Percentiles rank a stretch among this genome's conserved stretches.
phyloP scores from a whole-genome alignment of 2,329 filamentous ascomycete genomes.

The Botrytis paeoniae region DNA sequence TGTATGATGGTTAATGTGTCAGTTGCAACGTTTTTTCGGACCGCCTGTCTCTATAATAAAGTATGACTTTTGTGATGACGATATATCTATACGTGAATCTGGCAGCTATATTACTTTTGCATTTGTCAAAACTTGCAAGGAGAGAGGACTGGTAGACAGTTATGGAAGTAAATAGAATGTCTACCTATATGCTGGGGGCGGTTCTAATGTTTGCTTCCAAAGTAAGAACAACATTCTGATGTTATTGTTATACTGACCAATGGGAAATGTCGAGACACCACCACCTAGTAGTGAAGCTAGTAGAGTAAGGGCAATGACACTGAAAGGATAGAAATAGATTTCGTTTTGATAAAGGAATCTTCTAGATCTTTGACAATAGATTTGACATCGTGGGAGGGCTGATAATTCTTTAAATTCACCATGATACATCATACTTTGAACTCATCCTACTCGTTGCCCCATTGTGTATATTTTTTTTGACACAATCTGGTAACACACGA shows the following conservation, averaged over 20 bases:
- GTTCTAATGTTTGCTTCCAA: neutral
- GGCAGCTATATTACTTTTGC: neutral
- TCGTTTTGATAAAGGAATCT: neutral
- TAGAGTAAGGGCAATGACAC: neutral
- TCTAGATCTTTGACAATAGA: neutral
- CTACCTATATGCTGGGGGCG: neutral
- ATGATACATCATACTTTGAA: neutral
- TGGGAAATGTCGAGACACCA: neutral
- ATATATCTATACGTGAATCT: neutral
- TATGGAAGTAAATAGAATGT: neutral
- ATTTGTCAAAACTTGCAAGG: neutral
- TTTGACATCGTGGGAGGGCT: neutral
- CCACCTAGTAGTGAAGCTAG: neutral
- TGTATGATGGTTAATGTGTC: neutral
- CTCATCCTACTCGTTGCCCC: neutral
- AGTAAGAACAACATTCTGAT: neutral
- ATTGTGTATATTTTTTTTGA: neutral
- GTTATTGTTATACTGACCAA: constrained; percentile 3
- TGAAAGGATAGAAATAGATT: neutral
- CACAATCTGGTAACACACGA: neutral
- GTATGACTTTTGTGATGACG: neutral
- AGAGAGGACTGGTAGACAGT: neutral
- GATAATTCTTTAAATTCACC: neutral
- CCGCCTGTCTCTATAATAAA: neutral
- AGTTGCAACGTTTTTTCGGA: neutral